These are phyloP conservation scores for Penicillium malachiteum DNA, from an alignment of 495 filamentous ascomycete species.

Conservation along the genomic window DNA sequence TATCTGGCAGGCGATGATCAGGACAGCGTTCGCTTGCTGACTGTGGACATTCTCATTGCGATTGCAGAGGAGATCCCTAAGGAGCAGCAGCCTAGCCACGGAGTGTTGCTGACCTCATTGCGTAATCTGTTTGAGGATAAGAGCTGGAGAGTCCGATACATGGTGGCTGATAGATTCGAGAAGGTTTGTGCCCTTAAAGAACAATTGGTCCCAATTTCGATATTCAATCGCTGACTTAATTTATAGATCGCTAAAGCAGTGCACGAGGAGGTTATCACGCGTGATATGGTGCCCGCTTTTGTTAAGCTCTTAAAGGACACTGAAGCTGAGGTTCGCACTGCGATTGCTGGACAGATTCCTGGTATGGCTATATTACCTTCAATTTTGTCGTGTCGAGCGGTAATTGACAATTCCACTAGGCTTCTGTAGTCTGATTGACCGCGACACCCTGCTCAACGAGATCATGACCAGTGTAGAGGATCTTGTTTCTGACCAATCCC, in stretches of 20 bases:
- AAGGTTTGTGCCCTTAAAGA: conserved; percentile 60
- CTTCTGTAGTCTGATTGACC: conserved; percentile 86
- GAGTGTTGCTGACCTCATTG: conserved; percentile 83
- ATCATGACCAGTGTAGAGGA: conserved; percentile 97
- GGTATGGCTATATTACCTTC: conserved; percentile 46
- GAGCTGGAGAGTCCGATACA: conserved; percentile 98
- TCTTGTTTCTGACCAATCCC: conserved; percentile 90
- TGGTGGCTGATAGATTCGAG: conserved; percentile 98
- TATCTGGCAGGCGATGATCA: conserved; percentile 94
- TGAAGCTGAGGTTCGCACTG: conserved; percentile 95
- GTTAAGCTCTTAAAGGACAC: conserved; percentile 96
- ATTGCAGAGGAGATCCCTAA: conserved; percentile 97
- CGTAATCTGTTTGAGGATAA: conserved; percentile 95
- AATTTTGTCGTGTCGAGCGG: not conserved
- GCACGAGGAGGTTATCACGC: conserved; percentile 90
- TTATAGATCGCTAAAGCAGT: conserved; percentile 92
- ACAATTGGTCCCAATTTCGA: not conserved
- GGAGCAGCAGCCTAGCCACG: conserved; percentile 95
- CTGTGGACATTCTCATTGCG: conserved; percentile 92
- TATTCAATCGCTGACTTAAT: conserved; percentile 15
- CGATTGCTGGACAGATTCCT: conserved; percentile 95
- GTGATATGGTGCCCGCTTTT: conserved; percentile 94
- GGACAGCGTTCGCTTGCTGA: conserved; percentile 93
- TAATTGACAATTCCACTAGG: conserved; percentile 50
- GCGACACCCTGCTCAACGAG: conserved; percentile 85